Evolutionary conservation across 768 basidiomycete genomes (phyloP).

Genomic region (Clitopilus passeckerianus): DNA sequence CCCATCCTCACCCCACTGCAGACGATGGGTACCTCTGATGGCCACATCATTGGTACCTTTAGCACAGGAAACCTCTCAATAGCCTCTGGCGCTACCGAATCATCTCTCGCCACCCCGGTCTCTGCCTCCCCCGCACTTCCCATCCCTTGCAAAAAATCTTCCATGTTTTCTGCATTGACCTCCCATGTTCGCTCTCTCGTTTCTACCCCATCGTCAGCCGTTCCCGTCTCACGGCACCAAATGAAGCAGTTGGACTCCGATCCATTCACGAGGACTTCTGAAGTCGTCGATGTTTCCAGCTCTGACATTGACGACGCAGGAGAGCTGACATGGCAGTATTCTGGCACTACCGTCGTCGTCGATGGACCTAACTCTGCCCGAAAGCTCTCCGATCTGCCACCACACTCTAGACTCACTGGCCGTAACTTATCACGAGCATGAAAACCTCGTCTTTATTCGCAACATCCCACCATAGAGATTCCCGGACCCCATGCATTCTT

Average conservation of each 20-base stretch:
- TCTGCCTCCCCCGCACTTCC: slow-evolving; percentile 34
- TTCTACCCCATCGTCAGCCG: slow-evolving; percentile 20
- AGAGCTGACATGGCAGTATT: background rate
- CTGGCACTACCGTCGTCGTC: background rate
- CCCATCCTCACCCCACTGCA: slow-evolving; percentile 28
- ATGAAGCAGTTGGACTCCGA: slow-evolving; percentile 6
- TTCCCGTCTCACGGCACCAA: slow-evolving; percentile 17
- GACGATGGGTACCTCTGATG: slow-evolving; percentile 24
- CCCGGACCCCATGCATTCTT: background rate
- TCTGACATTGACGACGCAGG: background rate
- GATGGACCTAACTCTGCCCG: background rate
- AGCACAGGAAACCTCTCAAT: slow-evolving; percentile 30
- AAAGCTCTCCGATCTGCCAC: background rate
- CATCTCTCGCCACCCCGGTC: slow-evolving; percentile 47
- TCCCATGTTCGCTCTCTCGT: slow-evolving; percentile 44
- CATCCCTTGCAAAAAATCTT: slow-evolving; percentile 15
- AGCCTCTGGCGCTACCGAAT: slow-evolving; percentile 36
- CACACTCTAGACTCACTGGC: background rate
- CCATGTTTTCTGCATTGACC: slow-evolving; percentile 31
- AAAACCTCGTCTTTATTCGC: background rate
- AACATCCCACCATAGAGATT: background rate
- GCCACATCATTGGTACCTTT: slow-evolving; percentile 18
- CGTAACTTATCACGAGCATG: background rate
- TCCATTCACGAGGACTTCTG: slow-evolving; percentile 4
- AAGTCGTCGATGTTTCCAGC: background rate